Base-by-base conservation (phyloP, 208 protist genomes). In the Trypanosoma brucei region DNA sequence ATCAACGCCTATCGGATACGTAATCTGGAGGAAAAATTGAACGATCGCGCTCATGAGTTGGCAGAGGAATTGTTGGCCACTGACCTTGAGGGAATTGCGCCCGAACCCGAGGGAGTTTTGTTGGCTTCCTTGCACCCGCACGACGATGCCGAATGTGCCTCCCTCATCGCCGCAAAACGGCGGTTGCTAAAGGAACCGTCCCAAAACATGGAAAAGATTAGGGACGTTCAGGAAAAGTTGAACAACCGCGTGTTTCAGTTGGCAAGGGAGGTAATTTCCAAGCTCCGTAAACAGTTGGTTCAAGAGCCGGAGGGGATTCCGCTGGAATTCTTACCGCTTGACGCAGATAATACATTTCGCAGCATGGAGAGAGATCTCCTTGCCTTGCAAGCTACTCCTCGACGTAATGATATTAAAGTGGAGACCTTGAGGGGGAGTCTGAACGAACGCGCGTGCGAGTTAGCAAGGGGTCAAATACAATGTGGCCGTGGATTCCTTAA, bases 61-160 rank as follows among this genome's bases (percentile, higher is more conserved):
- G 86, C 86, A 2, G 76, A 65, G 65, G 76, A 78, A 73, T 78
- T 83, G 60, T 62, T 88, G 36, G 80, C 81, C 39, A 78, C 87
- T 38, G 86, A 92, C 50, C 58, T 88, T 49, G 35, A 75, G 13
- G 76, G 76, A 0, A 69, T 92, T 14, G 83, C 88, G 14, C 69
- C 58, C 33, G 75, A 86, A 64, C 82, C 82, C 30, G 73, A 84
- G 48, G 79, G 82, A 37, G 79, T 83, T 59, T 71, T 83, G 30
- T 45, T 94, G 22, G 67, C 49, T 6, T 78, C 76, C 30, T 75
- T 94, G 7, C 39, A 76, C 2, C 72, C 77, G 0, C 82, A 92
- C 72, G 34, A 39, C 9, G 88, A 94, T 58, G 68, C 37, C 14
- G 73, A 66, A 54, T 90, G 90, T 52, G 64, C 69, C 1, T 69